These are phyloP conservation scores for Brassica incana DNA, from an alignment of 345 rosid species.

Conservation along the genomic window DNA sequence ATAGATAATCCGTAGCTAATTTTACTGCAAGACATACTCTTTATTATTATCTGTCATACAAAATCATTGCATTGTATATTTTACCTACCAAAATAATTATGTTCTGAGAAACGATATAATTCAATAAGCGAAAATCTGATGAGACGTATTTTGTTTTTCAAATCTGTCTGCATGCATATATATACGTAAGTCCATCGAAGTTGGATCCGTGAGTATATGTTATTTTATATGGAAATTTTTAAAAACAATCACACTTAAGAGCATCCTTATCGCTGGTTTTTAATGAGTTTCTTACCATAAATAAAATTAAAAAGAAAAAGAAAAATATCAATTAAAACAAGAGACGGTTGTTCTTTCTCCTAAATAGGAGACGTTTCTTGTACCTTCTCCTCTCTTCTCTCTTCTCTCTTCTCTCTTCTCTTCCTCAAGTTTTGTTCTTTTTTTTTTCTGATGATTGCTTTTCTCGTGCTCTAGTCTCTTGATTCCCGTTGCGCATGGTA, in stretches of 20 bases:
- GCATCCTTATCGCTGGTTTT: too few species aligned
- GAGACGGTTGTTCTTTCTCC: too few species aligned
- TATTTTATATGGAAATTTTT: slow-evolving; percentile 7
- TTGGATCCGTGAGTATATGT: slow-evolving; percentile 24
- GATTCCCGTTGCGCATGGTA: slow-evolving; percentile 88
- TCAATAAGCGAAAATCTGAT: background rate
- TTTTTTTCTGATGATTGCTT: too few species aligned
- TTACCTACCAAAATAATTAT: slow-evolving; percentile 17
- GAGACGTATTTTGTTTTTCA: slow-evolving; percentile 10
- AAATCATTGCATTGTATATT: background rate
- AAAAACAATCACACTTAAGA: background rate
- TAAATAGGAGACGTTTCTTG: too few species aligned
- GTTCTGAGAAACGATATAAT: background rate
- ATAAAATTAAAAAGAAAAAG: too few species aligned
- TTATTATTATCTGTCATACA: background rate
- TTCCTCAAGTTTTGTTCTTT: too few species aligned
- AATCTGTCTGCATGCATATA: slow-evolving; percentile 28
- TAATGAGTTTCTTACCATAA: too few species aligned
- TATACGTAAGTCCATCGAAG: slow-evolving; percentile 12
- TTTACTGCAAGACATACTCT: slow-evolving; percentile 2
- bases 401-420: too few species aligned
- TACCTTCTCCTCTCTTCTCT: too few species aligned
- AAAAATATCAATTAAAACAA: too few species aligned
- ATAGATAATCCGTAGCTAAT: background rate
- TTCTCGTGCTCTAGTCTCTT: slow-evolving; percentile 16